phyloP scores from a whole-genome alignment of 345 rosid genomes.

The Sisymbrium altissimum region DNA sequence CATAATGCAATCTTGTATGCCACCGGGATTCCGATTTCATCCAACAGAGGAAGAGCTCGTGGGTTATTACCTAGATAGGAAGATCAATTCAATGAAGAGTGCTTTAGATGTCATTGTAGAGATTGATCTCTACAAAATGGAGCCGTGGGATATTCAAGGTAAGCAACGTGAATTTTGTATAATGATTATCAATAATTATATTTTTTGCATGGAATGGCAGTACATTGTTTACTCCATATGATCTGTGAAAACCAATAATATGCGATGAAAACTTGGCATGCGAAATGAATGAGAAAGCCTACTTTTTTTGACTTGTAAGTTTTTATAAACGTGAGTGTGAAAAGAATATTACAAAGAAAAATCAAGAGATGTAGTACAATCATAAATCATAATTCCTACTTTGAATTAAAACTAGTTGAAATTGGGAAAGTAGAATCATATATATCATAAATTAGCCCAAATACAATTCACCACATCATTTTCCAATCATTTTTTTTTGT shows the following conservation, averaged over 20 bases:
- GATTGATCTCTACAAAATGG: slow-evolving; percentile 92
- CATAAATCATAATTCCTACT: slow-evolving; percentile 24
- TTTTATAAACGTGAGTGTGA: slow-evolving; percentile 24
- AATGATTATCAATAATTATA: neutral
- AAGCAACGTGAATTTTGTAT: slow-evolving; percentile 9
- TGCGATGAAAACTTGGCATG: slow-evolving; percentile 27
- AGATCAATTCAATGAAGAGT: slow-evolving; percentile 64
- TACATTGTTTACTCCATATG: neutral
- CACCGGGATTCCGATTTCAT: slow-evolving; percentile 94
- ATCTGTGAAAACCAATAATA: slow-evolving; percentile 4
- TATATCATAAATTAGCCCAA: neutral
- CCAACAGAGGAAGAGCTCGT: slow-evolving; percentile 99
- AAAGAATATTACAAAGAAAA: slow-evolving; percentile 24
- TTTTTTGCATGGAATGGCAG: slow-evolving; percentile 21
- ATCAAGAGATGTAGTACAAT: slow-evolving; percentile 9
- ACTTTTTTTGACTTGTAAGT: slow-evolving; percentile 32
- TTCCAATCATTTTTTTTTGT: neutral
- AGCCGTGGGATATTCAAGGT: slow-evolving; percentile 99
- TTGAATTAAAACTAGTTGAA: slow-evolving; percentile 19
- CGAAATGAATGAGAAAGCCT: slow-evolving; percentile 28
- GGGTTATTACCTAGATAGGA: slow-evolving; percentile 85
- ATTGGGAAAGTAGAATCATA: slow-evolving; percentile 12
- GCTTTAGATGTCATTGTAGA: slow-evolving; percentile 82
- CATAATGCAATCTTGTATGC: slow-evolving; percentile 62
- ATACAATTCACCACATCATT: neutral